Evolutionary conservation across 2,329 filamentous ascomycete genomes (phyloP).

Genomic region (Beauveria caledonica): DNA sequence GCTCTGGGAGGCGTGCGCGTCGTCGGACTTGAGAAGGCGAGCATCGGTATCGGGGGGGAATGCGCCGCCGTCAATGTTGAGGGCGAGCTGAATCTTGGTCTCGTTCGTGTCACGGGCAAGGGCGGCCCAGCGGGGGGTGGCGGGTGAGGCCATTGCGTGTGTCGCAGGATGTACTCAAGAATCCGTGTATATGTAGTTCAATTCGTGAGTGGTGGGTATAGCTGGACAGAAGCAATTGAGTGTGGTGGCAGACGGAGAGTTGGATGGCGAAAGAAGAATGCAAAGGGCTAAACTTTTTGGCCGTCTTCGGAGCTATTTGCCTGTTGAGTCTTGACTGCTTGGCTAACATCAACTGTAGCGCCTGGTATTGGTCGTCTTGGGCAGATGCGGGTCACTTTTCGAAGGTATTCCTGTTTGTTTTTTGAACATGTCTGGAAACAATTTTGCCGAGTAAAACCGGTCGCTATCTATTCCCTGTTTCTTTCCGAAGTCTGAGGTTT

Average conservation of each 20-base stretch:
- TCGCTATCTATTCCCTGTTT: too few relatives aligned
- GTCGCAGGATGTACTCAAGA: neutral
- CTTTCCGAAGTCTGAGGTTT: too few relatives aligned
- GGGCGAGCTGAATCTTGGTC: constrained; percentile 87
- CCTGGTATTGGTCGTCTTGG: neutral
- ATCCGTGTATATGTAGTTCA: neutral
- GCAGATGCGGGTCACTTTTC: neutral
- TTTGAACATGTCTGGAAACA: neutral
- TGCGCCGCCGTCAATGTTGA: constrained; percentile 86
- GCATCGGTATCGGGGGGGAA: constrained; percentile 59
- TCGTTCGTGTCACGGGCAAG: constrained; percentile 92
- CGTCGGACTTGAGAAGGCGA: constrained; percentile 40
- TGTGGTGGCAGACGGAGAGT: neutral
- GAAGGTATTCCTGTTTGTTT: neutral
- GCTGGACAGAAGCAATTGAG: neutral
- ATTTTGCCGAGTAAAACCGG: too few relatives aligned
- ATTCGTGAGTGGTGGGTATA: neutral
- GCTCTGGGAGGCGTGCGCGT: constrained; percentile 73
- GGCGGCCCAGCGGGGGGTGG: constrained; percentile 56
- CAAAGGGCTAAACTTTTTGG: neutral
- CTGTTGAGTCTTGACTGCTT: neutral
- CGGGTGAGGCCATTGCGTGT: neutral
- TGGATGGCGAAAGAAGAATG: neutral
- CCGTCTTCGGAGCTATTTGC: constrained; percentile 4
- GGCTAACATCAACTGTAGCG: neutral